These are phyloP conservation scores for Lachnellula subtilissima DNA, from an alignment of 2,329 filamentous ascomycete species.

Conservation along the genomic window DNA sequence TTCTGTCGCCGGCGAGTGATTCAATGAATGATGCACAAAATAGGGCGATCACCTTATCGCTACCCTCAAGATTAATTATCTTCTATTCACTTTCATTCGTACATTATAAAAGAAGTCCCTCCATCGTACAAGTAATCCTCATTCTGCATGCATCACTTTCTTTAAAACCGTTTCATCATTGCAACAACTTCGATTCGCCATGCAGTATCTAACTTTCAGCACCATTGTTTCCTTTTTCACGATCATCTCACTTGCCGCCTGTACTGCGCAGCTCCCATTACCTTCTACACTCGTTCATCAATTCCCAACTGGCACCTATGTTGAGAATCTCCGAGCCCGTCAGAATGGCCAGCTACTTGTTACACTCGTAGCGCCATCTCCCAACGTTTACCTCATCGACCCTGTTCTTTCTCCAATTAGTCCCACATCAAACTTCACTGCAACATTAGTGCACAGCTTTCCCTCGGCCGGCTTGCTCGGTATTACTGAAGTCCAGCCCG, in stretches of 20 bases:
- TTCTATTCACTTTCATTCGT: too few species aligned
- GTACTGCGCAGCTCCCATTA: not conserved
- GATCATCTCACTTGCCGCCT: not conserved
- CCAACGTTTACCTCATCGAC: constrained; percentile 13
- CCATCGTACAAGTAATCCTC: too few species aligned
- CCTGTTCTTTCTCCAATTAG: not conserved
- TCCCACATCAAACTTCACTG: not conserved
- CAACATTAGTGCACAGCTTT: constrained; percentile 15
- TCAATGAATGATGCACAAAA: too few species aligned
- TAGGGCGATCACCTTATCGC: too few species aligned
- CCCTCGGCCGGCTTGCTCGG: constrained; percentile 28
- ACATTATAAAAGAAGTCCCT: too few species aligned
- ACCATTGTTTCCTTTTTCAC: not conserved
- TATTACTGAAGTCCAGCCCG: constrained; percentile 33
- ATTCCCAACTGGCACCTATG: constrained; percentile 20
- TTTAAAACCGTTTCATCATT: too few species aligned
- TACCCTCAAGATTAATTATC: too few species aligned
- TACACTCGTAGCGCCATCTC: constrained; percentile 5
- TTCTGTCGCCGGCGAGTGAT: too few species aligned
- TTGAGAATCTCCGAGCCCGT: constrained; percentile 21
- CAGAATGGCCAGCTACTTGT: constrained; percentile 13
- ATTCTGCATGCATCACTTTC: too few species aligned
- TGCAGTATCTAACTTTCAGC: too few species aligned
- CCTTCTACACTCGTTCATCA: constrained; percentile 4
- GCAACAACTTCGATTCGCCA: too few species aligned